Evolutionary conservation across 2,329 filamentous ascomycete species (phyloP), one percentile per base, ranked within the genome.

Genomic region (Cryphonectria carpinicola): DNA sequence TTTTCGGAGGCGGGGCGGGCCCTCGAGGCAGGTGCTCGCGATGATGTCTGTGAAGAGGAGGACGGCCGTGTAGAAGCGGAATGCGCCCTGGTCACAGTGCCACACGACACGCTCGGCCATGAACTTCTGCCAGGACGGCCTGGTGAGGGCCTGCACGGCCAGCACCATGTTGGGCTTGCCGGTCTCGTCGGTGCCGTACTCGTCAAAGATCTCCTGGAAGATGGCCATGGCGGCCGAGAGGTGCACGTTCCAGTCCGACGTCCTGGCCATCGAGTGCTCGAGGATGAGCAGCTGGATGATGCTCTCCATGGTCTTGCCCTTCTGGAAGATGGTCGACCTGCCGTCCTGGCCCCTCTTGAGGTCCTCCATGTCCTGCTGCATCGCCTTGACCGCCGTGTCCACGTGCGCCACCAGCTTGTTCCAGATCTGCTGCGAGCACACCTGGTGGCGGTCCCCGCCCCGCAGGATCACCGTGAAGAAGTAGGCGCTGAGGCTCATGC

Each of bases 361-460:
- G 54, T 72, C 70, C 52, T 72, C 68, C 70, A 72, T 69, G 54
- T 96, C 93, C 75, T 89, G 87, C 76, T 90, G 91, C 61, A 90
- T 81, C 60, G 85, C 82, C 52, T 86, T 83, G 69, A 87, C 79
- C 11, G 83, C 81, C 72, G 82, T 78, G 74, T 83, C 81, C 67
- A 85, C 80, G 72, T 85, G 84, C 6, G 73, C 77, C 71, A 84
- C 82, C 5, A 86, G 77, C 70, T 82, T 79, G 43, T 78, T 73
- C 71, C 79, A 81, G 75, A 82, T 80, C 22, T 77, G 75, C 58
- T 74, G 72, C 6, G 79, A 80, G 74, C 76, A 83, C 22, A 75
- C 78, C 71, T 79, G 79, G 72, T 81, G 77, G 41, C 76, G 76
- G 68, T 76, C 76, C 22, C 77, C 76, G 17, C 75, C 78, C 70